These are phyloP conservation scores for Oleoguttula mirabilis DNA, from an alignment of 495 filamentous ascomycete genomes.

Conservation along the genomic window DNA sequence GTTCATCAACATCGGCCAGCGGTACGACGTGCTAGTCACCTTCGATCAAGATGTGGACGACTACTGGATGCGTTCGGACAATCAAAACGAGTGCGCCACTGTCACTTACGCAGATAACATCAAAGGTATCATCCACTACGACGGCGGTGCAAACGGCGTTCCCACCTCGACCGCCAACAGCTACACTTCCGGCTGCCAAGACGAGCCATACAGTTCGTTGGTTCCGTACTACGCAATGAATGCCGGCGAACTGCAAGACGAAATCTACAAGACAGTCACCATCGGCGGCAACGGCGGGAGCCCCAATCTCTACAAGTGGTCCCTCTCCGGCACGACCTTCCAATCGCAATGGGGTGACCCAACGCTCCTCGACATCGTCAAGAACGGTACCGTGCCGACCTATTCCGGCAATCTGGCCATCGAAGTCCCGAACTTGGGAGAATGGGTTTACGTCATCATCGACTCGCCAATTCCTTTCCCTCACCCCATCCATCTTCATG, in stretches of 20 bases:
- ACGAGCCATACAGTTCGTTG: conserved; percentile 27
- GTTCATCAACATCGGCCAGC: conserved; percentile 32
- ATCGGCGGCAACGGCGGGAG: conserved; percentile 18
- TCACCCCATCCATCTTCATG: conserved; percentile 28
- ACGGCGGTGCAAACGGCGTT: conserved; percentile 1
- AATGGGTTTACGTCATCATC: conserved; percentile 32
- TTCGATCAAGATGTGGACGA: conserved; percentile 26
- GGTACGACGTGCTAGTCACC: conserved; percentile 33
- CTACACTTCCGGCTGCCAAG: conserved; percentile 28
- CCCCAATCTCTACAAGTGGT: conserved; percentile 29
- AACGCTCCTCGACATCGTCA: conserved; percentile 10
- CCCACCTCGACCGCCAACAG: conserved; percentile 25
- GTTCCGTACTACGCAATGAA: conserved; percentile 20
- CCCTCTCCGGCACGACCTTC: conserved; percentile 28
- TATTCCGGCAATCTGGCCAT: conserved; percentile 24
- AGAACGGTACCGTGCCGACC: conserved; percentile 8
- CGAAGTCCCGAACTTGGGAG: conserved; percentile 22
- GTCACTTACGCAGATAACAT: conserved; percentile 24
- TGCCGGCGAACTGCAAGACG: conserved; percentile 13
- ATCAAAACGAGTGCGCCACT: conserved; percentile 22
- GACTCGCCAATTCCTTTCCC: conserved; percentile 23
- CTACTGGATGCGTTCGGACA: conserved; percentile 33
- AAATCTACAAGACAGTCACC: conserved; percentile 19
- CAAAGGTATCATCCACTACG: conserved; percentile 29
- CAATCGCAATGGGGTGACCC: conserved; percentile 24